A percentile compares a stretch with the other conserved stretches of the same genome.
These are phyloP conservation scores for Penicillium sp. DNA, from an alignment of 2,329 filamentous ascomycete genomes.

Conservation along the genomic window DNA sequence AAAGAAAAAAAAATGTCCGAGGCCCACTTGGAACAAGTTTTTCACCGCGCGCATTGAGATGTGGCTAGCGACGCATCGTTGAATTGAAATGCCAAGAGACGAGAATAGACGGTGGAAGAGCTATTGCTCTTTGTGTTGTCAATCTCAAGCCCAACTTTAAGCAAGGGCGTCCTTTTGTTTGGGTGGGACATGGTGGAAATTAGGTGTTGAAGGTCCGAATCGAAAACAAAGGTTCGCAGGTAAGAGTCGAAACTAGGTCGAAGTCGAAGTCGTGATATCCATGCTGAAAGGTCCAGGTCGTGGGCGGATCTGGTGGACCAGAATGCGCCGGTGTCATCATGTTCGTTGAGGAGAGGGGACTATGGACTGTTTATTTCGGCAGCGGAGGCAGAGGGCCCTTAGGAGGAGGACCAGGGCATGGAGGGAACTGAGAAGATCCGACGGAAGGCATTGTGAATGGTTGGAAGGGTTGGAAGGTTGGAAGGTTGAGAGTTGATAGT, in stretches of 20 bases:
- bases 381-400: slow-evolving; percentile 41
- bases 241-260: slow-evolving; percentile 25
- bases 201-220: slow-evolving; percentile 17
- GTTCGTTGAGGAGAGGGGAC: slow-evolving; percentile 28
- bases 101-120: background rate
- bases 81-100: slow-evolving; percentile 1
- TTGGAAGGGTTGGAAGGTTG: background rate
- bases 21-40: background rate
- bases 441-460: slow-evolving; percentile 37
- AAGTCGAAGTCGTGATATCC: slow-evolving; percentile 33
- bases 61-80: background rate
- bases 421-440: slow-evolving; percentile 38
- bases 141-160: background rate
- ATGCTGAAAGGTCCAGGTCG: slow-evolving; percentile 28
- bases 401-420: slow-evolving; percentile 40
- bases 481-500: slow-evolving; percentile 6
- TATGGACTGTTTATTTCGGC: slow-evolving; percentile 34
- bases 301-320: slow-evolving; percentile 20
- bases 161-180: background rate
- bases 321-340: slow-evolving; percentile 32
- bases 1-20: background rate
- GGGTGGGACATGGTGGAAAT: slow-evolving; percentile 1
- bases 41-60: background rate
- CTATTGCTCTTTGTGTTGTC: slow-evolving; percentile 1
- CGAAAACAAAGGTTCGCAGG: slow-evolving; percentile 23